Base-by-base conservation (phyloP, 2,329 filamentous ascomycete species). In the Exophiala bonariae region DNA sequence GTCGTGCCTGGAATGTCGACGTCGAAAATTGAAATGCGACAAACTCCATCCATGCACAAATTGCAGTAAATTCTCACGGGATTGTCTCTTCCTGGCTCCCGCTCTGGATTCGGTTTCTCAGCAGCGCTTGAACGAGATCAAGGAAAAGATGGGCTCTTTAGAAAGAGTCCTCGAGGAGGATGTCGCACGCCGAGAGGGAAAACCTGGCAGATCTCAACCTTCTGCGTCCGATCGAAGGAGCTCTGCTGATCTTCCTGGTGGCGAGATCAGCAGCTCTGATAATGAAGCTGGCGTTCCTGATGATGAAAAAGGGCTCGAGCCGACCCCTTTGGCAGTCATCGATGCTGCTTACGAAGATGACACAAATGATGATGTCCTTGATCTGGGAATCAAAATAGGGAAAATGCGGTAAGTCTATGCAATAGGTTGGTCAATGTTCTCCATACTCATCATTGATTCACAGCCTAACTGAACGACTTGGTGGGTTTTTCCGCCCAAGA, bases 1-100 rank as follows among this genome's bases (percentile, higher is more conserved):
- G 52, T 85, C 81, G 20, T 88, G 83, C 63, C 75, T 85, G 26
- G 81, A 86, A 64, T 89, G 85, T 62, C 79, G 87, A 31, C 80
- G 86, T 17, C 79, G 87, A 32, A 92, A 92, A 67, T 73, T 90
- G 46, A 88, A 87, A 64, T 92, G 87, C 69, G 84, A 88, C 70
- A 89, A 87, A 62, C 67, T 74, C 16, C 78, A 85, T 41, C 85
- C 87, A 50, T 92, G 87, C 63, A 75, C 75, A 54, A 87, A 87
- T 65, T 71, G 69, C 47, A 50, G 68, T 53, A 78, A 77, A 57
- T 75, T 76, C 23, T 70, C 64, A 17, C 72, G 77, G 18, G 76
- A 79, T 16, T 82, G 79, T 57, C 61, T 86, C 30, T 88, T 86
- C 61, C 74, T 89, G 28, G 80, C 82, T 2, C 78, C 82, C 0